Evolutionary conservation across 108 stramenopile species (phyloP), one percentile per base, ranked within the genome.

Genomic region (Parietichytrium sp.): DNA sequence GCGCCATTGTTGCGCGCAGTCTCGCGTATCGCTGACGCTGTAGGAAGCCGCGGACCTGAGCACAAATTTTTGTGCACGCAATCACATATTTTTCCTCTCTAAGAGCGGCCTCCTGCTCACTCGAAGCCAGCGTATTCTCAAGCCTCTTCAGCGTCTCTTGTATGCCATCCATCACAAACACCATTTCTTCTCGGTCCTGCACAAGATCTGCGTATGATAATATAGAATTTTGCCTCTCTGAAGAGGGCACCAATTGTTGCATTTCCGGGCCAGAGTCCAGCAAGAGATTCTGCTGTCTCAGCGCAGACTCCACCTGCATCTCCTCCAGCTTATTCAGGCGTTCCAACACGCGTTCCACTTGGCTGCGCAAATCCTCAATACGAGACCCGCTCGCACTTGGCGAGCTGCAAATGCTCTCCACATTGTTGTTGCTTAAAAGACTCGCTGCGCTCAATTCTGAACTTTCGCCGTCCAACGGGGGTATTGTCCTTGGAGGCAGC

Each of bases 161-260:
- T n/a, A 72, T 72, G 15, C 61, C 61, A 25, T 72, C 61, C 61
- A 72, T 72, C 0, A 72, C 61, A 33, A 72, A 45, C 2, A 72
- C 45, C 61, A 72, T 72, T 27, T 72, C 61, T 25, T 72, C 61
- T 38, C n/a, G n/a, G n/a, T n/a, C n/a, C n/a, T n/a, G n/a, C n/a
- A n/a, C n/a, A n/a, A n/a, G n/a, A n/a, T n/a, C n/a, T n/a, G n/a
- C n/a, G n/a, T n/a, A n/a, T n/a, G n/a, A n/a, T n/a, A n/a, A n/a
- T n/a, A n/a, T n/a, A n/a, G n/a, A n/a, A n/a, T n/a, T n/a, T n/a
- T n/a, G n/a, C n/a, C n/a, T n/a, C n/a, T n/a, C n/a, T n/a, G n/a
- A n/a, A n/a, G n/a, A n/a, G n/a, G n/a, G n/a, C n/a, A n/a, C n/a
- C n/a, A n/a, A n/a, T n/a, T n/a, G n/a, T n/a, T n/a, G n/a, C n/a